Evolutionary conservation across 176 grass and related monocot genomes (phyloP), one percentile per base, ranked within the genome.

Genomic region (Tillandsia fasciculata): DNA sequence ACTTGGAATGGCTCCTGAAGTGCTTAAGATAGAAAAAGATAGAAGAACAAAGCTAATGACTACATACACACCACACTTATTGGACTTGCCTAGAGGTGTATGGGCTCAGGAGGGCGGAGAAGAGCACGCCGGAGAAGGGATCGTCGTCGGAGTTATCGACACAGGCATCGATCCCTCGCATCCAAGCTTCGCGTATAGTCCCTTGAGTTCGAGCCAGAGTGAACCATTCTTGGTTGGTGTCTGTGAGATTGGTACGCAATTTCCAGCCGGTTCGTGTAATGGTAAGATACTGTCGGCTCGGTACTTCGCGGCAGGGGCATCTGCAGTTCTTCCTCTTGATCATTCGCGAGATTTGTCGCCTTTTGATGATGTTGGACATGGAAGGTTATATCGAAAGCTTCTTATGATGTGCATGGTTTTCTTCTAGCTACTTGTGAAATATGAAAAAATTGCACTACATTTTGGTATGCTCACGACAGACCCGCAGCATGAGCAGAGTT

Each of bases 61-160:
- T 11, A 91, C 82, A 9, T 78, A 91, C 67, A 91, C 82, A 47
- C 82, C 89, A 10, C 64, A 76, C 11, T 59, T 91, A 13, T 67
- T 91, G 27, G 76, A 74, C 0, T 47, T 91, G n/a, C 75, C 78
- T 27, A 4, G 42, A 33, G 27, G 80, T n/a, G 69, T 80, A 64
- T 85, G 85, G 85, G 26, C 1, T 17, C 57, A 1, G 15, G 9
- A 23, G 51, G 23, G 57, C 2, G 26, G 18, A 0, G 29, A 9
- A 9, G 69, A 65, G 27, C 67, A 53, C 66, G 78, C 67, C 65
- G 88, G 88, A 26, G 81, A 87, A 26, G 78, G 88, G 1, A 18
- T 91, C 53, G 56, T 87, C n/a, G 72, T 91, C 29, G 84, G 84
- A 5, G 81, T 91, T 52, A 65, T 91, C 22, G 88, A 91, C 77